phyloP scores from a whole-genome alignment of 2,329 filamentous ascomycete genomes.

The Neofusicoccum kwambonambiense region DNA sequence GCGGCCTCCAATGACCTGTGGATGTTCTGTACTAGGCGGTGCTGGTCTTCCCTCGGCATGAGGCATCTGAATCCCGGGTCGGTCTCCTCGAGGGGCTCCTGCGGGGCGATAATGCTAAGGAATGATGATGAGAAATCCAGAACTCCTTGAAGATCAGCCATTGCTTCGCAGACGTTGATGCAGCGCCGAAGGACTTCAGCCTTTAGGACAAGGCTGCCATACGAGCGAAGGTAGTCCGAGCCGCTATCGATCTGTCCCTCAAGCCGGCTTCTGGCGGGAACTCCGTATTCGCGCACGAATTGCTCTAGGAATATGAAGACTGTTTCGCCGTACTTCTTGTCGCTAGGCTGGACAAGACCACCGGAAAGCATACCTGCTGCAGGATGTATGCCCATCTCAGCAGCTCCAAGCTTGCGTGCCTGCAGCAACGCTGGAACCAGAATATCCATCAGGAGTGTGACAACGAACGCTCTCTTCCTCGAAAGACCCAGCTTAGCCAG shows the following conservation, averaged over 20 bases:
- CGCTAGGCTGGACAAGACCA: constrained; percentile 36
- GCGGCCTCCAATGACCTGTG: constrained; percentile 78
- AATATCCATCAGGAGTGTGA: constrained; percentile 80
- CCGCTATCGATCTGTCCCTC: constrained; percentile 14
- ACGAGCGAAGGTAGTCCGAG: constrained; percentile 47
- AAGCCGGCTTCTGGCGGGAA: constrained; percentile 32
- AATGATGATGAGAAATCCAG: constrained; percentile 82
- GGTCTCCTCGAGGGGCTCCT: constrained; percentile 62
- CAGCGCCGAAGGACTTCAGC: constrained; percentile 85
- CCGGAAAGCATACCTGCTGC: constrained; percentile 76
- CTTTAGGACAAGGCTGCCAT: constrained; percentile 78
- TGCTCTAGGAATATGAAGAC: constrained; percentile 35
- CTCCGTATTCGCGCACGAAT: constrained; percentile 44
- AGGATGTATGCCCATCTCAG: constrained; percentile 94
- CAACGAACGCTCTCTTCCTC: constrained; percentile 86
- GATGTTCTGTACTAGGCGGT: constrained; percentile 80
- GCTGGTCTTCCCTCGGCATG: constrained; percentile 78
- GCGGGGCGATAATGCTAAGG: constrained; percentile 76
- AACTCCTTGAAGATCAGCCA: constrained; percentile 90
- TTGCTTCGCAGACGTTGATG: constrained; percentile 88
- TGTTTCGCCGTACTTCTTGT: constrained; percentile 11
- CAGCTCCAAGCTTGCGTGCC: constrained; percentile 86
- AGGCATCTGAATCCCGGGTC: constrained; percentile 26
- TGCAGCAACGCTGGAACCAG: constrained; percentile 84
- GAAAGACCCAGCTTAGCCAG: constrained; percentile 75